phyloP scores from a whole-genome alignment of 2,329 filamentous ascomycete species.

The Aspergillus sp. region DNA sequence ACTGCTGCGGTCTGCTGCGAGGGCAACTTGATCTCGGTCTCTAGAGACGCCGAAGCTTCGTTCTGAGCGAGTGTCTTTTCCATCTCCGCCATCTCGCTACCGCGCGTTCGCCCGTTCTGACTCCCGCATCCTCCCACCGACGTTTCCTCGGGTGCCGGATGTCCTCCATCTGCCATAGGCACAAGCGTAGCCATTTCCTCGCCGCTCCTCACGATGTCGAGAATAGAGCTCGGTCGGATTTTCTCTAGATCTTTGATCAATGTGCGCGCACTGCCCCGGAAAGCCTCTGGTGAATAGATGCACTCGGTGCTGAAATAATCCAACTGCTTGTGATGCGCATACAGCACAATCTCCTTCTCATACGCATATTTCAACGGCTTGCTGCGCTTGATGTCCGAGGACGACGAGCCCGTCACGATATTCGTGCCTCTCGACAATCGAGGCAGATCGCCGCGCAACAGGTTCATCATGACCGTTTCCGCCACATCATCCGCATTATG shows the following conservation, averaged over 20 bases:
- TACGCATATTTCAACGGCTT: slow-evolving; percentile 98
- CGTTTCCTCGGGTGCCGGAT: slow-evolving; percentile 25
- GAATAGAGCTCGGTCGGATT: slow-evolving; percentile 87
- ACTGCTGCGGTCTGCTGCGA: slow-evolving; percentile 2
- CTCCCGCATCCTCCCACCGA: slow-evolving; percentile 74
- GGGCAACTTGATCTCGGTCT: slow-evolving; percentile 66
- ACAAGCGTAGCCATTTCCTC: slow-evolving; percentile 96
- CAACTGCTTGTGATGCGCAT: slow-evolving; percentile 93
- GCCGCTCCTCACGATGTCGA: slow-evolving; percentile 92
- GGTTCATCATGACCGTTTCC: slow-evolving; percentile 97
- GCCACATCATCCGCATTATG: slow-evolving; percentile 98
- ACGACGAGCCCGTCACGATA: slow-evolving; percentile 78
- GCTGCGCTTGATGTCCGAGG: slow-evolving; percentile 89
- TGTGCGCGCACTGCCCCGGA: slow-evolving; percentile 85
- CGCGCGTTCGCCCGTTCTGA: slow-evolving; percentile 66
- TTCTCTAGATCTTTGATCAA: slow-evolving; percentile 95
- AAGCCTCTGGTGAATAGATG: slow-evolving; percentile 97
- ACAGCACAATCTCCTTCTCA: slow-evolving; percentile 98
- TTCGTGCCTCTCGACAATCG: slow-evolving; percentile 85
- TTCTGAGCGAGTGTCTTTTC: slow-evolving; percentile 72
- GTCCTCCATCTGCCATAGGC: slow-evolving; percentile 58
- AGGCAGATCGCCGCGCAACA: slow-evolving; percentile 86
- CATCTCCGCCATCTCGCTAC: slow-evolving; percentile 80
- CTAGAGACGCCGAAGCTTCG: slow-evolving; percentile 63
- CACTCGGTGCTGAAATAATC: slow-evolving; percentile 99